A percentile compares a stretch with the other conserved stretches of the same genome.
These are phyloP conservation scores for Coriaria nepalensis DNA, from an alignment of 306 rosid genomes.

Conservation along the genomic window DNA sequence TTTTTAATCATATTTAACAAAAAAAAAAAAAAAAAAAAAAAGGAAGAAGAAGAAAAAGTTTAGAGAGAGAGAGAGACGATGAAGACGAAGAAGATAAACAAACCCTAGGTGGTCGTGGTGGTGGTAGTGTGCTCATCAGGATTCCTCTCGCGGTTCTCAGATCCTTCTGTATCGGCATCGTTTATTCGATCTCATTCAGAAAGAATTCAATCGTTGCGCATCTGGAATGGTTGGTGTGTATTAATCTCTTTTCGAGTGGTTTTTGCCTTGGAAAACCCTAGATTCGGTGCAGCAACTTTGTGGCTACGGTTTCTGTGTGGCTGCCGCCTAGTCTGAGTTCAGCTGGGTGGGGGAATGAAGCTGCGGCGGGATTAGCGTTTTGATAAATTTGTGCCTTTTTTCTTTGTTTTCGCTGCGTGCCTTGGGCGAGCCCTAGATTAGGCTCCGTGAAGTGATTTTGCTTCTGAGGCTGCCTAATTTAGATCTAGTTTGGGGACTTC, in stretches of 20 bases:
- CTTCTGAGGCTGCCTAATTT: conserved; percentile 3
- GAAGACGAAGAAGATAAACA: conserved; percentile 14
- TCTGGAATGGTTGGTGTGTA: conserved; percentile 15
- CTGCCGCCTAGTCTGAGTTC: too few relatives aligned
- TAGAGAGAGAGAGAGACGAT: conserved; percentile 7
- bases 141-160: conserved; percentile 6
- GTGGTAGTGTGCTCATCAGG: neutral
- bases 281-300: conserved; percentile 6
- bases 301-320: too few relatives aligned
- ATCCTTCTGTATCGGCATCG: conserved; percentile 6
- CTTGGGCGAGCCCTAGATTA: conserved; percentile 28
- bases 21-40: too few relatives aligned
- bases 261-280: conserved; percentile 21
- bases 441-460: conserved; percentile 5
- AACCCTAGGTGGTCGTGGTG: conserved; percentile 12
- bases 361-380: too few relatives aligned
- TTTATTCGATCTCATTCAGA: conserved; percentile 26
- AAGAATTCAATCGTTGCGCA: conserved; percentile 8
- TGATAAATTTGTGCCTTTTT: too few relatives aligned
- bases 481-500: conserved; percentile 18
- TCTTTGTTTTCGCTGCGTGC: neutral
- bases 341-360: too few relatives aligned
- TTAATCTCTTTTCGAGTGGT: neutral
- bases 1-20: too few relatives aligned
- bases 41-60: conserved; percentile 3